Conservation (phyloP, 2,329 filamentous ascomycete genomes). For the Penicillium glabrum region DNA sequence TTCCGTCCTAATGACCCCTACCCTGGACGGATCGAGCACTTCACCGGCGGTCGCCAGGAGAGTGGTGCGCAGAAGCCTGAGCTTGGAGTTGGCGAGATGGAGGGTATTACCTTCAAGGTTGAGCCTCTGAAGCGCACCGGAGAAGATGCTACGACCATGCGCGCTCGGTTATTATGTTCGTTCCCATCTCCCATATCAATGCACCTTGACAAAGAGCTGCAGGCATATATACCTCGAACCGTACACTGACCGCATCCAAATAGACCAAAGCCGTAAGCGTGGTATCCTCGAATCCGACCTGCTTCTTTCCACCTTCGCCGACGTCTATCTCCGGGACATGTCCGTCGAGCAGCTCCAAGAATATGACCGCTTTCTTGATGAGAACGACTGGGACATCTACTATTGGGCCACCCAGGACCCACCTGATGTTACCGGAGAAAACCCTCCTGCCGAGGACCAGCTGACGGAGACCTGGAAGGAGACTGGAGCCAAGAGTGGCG, state of each 20-base stretch:
- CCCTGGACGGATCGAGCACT: constrained; percentile 63
- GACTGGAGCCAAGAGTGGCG: constrained; percentile 61
- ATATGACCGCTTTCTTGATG: constrained; percentile 92
- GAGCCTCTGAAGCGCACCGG: constrained; percentile 83
- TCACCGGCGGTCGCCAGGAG: constrained; percentile 64
- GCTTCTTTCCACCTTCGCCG: constrained; percentile 91
- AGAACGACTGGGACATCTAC: constrained; percentile 99
- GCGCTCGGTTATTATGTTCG: constrained; percentile 74
- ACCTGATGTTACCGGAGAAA: constrained; percentile 50
- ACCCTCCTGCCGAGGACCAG: constrained; percentile 33
- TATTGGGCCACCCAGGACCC: constrained; percentile 96
- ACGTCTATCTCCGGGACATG: constrained; percentile 74
- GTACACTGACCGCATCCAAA: not conserved
- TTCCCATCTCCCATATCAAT: constrained; percentile 12
- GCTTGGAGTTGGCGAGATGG: constrained; percentile 80
- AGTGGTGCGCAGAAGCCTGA: constrained; percentile 59
- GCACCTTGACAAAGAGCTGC: too few species aligned
- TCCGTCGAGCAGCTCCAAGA: constrained; percentile 69
- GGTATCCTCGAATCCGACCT: constrained; percentile 95
- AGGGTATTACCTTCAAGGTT: constrained; percentile 81
- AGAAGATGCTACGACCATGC: constrained; percentile 82
- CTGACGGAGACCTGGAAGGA: constrained; percentile 51
- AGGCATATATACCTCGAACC: not conserved
- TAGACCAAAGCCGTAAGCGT: constrained; percentile 95
- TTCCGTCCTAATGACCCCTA: constrained; percentile 61